Evolutionary conservation across 1,284 basidiomycete genomes (phyloP).

Genomic region (Amylostereum chailletii): DNA sequence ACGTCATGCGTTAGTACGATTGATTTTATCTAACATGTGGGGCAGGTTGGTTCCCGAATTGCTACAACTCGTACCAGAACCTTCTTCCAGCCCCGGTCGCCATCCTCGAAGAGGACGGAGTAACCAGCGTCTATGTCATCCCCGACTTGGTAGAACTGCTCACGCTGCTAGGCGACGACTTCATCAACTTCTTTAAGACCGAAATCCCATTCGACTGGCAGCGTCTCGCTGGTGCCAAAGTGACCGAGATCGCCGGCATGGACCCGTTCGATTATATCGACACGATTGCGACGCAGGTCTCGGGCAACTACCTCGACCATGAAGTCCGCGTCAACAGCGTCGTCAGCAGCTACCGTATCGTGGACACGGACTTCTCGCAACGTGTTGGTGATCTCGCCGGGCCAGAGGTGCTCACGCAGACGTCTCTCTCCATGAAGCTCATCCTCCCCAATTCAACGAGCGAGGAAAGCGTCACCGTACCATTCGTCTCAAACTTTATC

Average conservation of each 20-base stretch:
- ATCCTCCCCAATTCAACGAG: slow-evolving; percentile 37
- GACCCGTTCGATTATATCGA: slow-evolving; percentile 48
- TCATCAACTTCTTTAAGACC: slow-evolving; percentile 36
- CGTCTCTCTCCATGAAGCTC: slow-evolving; percentile 36
- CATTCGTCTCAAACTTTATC: slow-evolving; percentile 40
- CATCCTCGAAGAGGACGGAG: slow-evolving; percentile 41
- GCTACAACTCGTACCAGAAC: slow-evolving; percentile 48
- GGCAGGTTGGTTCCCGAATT: slow-evolving; percentile 42
- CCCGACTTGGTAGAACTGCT: slow-evolving; percentile 47
- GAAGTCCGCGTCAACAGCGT: slow-evolving; percentile 55
- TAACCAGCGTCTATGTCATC: slow-evolving; percentile 42
- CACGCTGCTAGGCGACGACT: slow-evolving; percentile 33
- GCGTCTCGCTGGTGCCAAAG: slow-evolving; percentile 49
- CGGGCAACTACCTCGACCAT: slow-evolving; percentile 56
- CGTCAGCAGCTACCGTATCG: slow-evolving; percentile 50
- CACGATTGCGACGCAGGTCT: slow-evolving; percentile 42
- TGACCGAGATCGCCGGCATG: slow-evolving; percentile 43
- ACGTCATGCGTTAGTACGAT: slow-evolving; percentile 12
- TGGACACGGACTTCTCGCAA: slow-evolving; percentile 38
- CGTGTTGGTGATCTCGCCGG: slow-evolving; percentile 55
- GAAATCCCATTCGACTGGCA: slow-evolving; percentile 45
- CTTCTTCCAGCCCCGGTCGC: slow-evolving; percentile 51
- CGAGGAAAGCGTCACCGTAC: slow-evolving; percentile 41
- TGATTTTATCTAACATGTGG: background rate
- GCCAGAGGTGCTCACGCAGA: slow-evolving; percentile 34